Percentiles rank a stretch among this genome's conserved stretches.
These are phyloP conservation scores for Beauveria scarabaeidicola DNA, from an alignment of 2,329 filamentous ascomycete genomes.

Conservation along the genomic window DNA sequence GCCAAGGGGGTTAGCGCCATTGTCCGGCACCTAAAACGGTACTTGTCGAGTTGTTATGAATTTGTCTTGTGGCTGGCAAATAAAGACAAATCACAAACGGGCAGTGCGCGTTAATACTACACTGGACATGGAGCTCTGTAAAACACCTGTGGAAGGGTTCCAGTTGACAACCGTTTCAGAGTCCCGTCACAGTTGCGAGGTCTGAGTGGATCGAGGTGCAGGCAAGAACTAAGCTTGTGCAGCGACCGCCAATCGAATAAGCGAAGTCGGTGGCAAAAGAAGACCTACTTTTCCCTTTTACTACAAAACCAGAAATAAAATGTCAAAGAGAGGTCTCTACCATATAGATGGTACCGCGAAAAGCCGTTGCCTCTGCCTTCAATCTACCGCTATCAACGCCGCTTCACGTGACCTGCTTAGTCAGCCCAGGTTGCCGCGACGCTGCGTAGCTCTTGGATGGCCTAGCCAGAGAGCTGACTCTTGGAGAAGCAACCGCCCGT, in stretches of 20 bases:
- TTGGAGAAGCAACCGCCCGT: not conserved
- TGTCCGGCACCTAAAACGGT: not conserved
- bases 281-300: no score
- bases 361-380: not conserved
- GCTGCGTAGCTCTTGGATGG: conserved; percentile 10
- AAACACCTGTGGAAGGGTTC: not conserved
- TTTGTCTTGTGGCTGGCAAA: not conserved
- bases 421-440: conserved; percentile 3
- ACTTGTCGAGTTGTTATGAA: not conserved
- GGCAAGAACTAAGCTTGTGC: not conserved
- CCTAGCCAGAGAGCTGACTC: conserved; percentile 5
- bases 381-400: not conserved
- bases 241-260: no score
- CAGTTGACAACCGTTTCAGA: not conserved
- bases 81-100: not conserved
- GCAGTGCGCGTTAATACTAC: not conserved
- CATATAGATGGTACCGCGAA: not conserved
- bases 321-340: no score
- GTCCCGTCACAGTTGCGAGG: not conserved
- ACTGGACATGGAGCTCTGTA: not conserved
- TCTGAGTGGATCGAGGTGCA: not conserved
- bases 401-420: conserved; percentile 5
- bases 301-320: no score
- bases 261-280: no score
- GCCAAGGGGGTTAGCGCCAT: not conserved